Base-by-base conservation (phyloP, 2,329 filamentous ascomycete genomes). In the Dryadomyces quercus-mongolicae region DNA sequence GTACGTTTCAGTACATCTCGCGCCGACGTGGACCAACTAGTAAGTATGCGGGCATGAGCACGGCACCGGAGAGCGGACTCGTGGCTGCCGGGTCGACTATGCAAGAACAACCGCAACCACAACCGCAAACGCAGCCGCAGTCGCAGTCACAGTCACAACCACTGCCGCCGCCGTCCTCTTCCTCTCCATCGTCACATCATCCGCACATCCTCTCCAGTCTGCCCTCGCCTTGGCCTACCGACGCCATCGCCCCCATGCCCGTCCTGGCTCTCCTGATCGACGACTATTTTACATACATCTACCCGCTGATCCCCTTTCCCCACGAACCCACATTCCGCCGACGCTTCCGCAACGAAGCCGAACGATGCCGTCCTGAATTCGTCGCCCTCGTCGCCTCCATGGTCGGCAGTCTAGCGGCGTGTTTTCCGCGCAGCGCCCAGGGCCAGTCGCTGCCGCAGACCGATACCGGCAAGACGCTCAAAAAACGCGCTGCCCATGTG, bases 221-320 rank as follows among this genome's bases (percentile, higher is more conserved):
- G 38, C 38, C 38, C 5, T n/a, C 38, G 25, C 25, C 25, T 4
- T 31, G 25, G 25, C 38, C 46, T 74, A 76, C 83, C 49, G 86
- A 91, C 63, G 73, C 78, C 2, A 89, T 91, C 57, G 86, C 84
- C 44, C 83, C 86, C 0, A 74, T 84, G 66, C 77, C 80, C 8
- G 80, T 84, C 12, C 70, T 91, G 52, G 77, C 85, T 61, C 74
- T 84, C 2, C 73, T 90, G 16, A 78, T 91, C 55, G 84, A 90
- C 65, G 86, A 91, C 69, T 91, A 88, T 74, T 91, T 90, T 68
- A 88, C 84, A 18, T 89, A 89, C 65, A 84, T 90, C 53, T 85
- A 90, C 61, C 86, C 86, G 1, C 74, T 91, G 9, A 80, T 80
- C 55, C 86, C 86, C 0, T 90, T 91, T 55, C 86, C 86, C 0